Evolutionary conservation across 2,329 filamentous ascomycete genomes (phyloP).

Genomic region (Hysterium pulicare): DNA sequence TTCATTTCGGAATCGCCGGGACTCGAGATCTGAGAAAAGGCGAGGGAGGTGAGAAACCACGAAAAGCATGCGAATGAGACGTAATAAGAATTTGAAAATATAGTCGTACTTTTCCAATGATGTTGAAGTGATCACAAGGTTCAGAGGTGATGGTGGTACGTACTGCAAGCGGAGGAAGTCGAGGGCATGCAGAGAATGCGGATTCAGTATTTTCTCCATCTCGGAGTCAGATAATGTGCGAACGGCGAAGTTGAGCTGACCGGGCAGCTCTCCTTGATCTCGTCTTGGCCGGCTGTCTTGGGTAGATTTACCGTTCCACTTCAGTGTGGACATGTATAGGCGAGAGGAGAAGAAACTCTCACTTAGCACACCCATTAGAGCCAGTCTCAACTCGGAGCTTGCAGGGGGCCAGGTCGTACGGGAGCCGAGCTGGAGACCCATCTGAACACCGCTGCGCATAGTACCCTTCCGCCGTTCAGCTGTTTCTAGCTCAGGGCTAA

Average conservation of each 20-base stretch:
- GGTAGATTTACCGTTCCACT: slow-evolving; percentile 7
- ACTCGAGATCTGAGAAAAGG: slow-evolving; percentile 16
- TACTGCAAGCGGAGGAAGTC: slow-evolving; percentile 90
- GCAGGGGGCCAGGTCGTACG: slow-evolving; percentile 88
- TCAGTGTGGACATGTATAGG: slow-evolving; percentile 22
- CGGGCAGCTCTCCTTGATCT: slow-evolving; percentile 39
- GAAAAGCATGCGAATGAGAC: slow-evolving; percentile 74
- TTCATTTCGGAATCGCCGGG: slow-evolving; percentile 62
- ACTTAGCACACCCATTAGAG: slow-evolving; percentile 77
- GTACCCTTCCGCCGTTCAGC: slow-evolving; percentile 70
- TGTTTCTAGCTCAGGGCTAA: slow-evolving; percentile 76
- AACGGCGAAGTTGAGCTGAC: slow-evolving; percentile 66
- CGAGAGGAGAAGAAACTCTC: slow-evolving; percentile 62
- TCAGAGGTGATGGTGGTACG: slow-evolving; percentile 67
- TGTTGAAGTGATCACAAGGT: slow-evolving; percentile 67
- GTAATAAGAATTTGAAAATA: slow-evolving; percentile 76
- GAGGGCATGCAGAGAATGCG: slow-evolving; percentile 78
- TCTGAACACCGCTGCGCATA: slow-evolving; percentile 60
- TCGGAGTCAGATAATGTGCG: slow-evolving; percentile 70
- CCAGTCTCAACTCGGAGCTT: slow-evolving; percentile 86
- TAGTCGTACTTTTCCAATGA: slow-evolving; percentile 78
- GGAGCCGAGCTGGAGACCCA: slow-evolving; percentile 79
- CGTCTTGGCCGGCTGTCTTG: background rate
- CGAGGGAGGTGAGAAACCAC: slow-evolving; percentile 52
- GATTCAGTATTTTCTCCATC: slow-evolving; percentile 78